These are phyloP conservation scores for Tolypocladium capitatum DNA, from an alignment of 2,329 filamentous ascomycete genomes.

Conservation along the genomic window DNA sequence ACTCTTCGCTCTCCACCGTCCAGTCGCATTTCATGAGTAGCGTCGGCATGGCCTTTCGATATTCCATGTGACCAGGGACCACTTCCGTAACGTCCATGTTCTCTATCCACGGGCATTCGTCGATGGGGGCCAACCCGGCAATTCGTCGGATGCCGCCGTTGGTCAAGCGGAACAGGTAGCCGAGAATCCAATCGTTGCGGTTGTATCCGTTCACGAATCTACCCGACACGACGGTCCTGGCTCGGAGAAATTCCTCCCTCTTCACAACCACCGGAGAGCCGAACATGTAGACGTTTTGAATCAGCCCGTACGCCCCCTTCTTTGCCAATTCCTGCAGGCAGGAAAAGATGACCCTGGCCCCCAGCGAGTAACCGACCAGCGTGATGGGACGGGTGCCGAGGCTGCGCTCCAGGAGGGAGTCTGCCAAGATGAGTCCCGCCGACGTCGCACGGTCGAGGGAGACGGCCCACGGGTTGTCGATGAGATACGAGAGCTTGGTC, in stretches of 20 bases:
- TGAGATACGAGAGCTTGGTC: conserved; percentile 87
- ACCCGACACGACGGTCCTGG: conserved; percentile 75
- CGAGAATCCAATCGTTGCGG: conserved; percentile 92
- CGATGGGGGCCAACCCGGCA: conserved; percentile 67
- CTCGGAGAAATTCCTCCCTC: conserved; percentile 74
- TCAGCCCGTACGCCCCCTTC: conserved; percentile 69
- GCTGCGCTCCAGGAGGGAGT: conserved; percentile 84
- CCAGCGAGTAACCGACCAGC: conserved; percentile 86
- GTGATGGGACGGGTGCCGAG: conserved; percentile 85
- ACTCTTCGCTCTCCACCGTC: conserved; percentile 85
- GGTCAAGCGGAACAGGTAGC: conserved; percentile 89
- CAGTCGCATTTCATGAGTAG: conserved; percentile 81
- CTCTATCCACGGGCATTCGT: conserved; percentile 67
- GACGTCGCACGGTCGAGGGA: conserved; percentile 81
- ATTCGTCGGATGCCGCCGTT: conserved; percentile 82
- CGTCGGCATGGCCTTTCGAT: conserved; percentile 81
- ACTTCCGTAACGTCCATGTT: conserved; percentile 79
- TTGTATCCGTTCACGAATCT: conserved; percentile 92
- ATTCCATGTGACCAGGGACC: conserved; percentile 92
- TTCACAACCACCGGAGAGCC: conserved; percentile 86
- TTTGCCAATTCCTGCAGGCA: conserved; percentile 77
- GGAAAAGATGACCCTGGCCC: conserved; percentile 82
- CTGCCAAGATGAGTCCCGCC: conserved; percentile 82
- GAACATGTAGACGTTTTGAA: conserved; percentile 94
- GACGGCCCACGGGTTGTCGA: conserved; percentile 98